Evolutionary conservation across 2,329 filamentous ascomycete genomes (phyloP).

Genomic region (Cercospora citrullina): DNA sequence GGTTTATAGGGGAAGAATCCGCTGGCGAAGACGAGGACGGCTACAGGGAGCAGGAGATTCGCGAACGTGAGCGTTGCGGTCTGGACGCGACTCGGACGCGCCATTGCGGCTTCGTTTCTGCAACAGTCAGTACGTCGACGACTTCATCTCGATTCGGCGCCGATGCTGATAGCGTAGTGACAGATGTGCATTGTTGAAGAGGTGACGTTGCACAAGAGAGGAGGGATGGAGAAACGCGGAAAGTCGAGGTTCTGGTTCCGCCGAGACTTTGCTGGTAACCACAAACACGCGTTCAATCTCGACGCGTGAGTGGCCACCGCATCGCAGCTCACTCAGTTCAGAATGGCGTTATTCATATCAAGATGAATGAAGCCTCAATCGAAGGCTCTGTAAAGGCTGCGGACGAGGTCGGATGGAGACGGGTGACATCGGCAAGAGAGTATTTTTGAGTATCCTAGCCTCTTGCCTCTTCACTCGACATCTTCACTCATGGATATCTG

Average conservation of each 20-base stretch:
- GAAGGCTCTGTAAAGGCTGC: neutral
- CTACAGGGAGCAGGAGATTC: conserved; percentile 74
- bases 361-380: neutral
- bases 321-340: neutral
- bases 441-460: neutral
- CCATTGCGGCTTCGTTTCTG: conserved; percentile 22
- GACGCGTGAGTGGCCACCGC: neutral
- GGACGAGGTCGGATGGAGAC: neutral
- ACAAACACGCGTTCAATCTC: neutral
- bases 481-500: neutral
- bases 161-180: neutral
- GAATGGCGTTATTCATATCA: neutral
- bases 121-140: neutral
- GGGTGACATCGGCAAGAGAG: neutral
- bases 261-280: neutral
- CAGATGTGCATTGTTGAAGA: neutral
- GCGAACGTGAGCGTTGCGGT: conserved; percentile 57
- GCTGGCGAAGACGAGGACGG: conserved; percentile 69
- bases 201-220: neutral
- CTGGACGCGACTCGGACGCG: conserved; percentile 29
- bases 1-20: conserved; percentile 99
- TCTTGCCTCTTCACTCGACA: neutral
- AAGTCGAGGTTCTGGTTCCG: neutral
- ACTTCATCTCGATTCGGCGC: neutral
- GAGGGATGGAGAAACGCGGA: neutral